Conservation (phyloP, 208 protist species). For the Balamuthia mandrillaris region DNA sequence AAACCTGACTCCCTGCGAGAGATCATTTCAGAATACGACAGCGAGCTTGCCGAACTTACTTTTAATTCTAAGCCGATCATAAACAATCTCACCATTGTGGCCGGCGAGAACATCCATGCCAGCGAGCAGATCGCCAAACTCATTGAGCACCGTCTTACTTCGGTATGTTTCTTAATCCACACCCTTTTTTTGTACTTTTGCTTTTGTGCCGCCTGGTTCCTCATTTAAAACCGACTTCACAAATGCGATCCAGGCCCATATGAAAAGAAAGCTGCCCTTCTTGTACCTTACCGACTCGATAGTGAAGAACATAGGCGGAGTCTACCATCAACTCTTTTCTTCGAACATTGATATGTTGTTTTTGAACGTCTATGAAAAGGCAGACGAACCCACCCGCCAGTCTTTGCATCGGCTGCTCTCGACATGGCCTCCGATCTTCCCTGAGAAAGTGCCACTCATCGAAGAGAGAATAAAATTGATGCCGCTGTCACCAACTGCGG, state of each 20-base stretch:
- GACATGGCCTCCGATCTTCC: background rate
- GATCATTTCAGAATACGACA: slow-evolving; percentile 28
- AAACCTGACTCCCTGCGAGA: too few relatives aligned
- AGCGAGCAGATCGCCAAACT: slow-evolving; percentile 25
- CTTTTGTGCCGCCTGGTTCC: too few relatives aligned
- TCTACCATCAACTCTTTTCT: slow-evolving; percentile 18
- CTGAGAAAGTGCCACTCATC: background rate
- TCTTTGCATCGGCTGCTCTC: background rate
- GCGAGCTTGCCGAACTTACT: background rate
- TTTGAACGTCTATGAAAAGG: background rate
- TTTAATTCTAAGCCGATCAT: slow-evolving; percentile 45
- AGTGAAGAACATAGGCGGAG: slow-evolving; percentile 38
- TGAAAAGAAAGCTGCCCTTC: slow-evolving; percentile 26
- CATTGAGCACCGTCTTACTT: slow-evolving; percentile 29
- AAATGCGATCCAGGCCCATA: background rate
- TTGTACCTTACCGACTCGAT: slow-evolving; percentile 41
- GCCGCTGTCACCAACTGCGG: too few relatives aligned
- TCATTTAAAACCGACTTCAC: too few relatives aligned
- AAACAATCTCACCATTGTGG: slow-evolving; percentile 35
- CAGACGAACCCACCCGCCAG: background rate
- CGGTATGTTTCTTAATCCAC: too few relatives aligned
- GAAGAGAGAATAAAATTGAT: background rate
- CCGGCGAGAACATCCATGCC: background rate
- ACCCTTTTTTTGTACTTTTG: too few relatives aligned
- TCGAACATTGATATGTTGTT: background rate